Conservation (phyloP, 306 rosid genomes). For the Cicer pinnatifidum region DNA sequence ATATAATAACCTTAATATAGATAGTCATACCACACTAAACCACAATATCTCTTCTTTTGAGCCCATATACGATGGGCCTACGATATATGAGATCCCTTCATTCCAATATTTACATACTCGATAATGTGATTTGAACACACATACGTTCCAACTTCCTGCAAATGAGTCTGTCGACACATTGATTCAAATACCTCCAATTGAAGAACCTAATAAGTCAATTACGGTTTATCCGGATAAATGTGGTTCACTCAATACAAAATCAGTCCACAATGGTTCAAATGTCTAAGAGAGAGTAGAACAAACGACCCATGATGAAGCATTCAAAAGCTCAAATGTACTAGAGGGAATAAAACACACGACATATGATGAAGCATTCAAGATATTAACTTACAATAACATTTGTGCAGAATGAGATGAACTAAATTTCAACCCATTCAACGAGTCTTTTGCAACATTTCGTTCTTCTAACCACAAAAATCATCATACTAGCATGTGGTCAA, state of each 20-base stretch:
- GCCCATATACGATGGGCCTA: conserved; percentile 54
- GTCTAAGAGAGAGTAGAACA: too few species aligned
- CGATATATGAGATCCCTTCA: conserved; percentile 97
- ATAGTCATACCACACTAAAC: too few species aligned
- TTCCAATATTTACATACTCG: conserved; percentile 82
- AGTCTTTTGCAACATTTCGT: neutral
- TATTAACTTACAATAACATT: too few species aligned
- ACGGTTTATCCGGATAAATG: conserved; percentile 51
- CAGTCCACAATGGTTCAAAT: conserved; percentile 33
- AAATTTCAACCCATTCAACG: too few species aligned
- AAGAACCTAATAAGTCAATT: conserved; percentile 32
- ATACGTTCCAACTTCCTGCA: conserved; percentile 54
- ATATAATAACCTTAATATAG: too few species aligned
- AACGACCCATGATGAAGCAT: too few species aligned
- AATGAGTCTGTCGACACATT: conserved; percentile 59
- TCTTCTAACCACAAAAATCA: neutral
- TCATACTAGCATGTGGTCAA: conserved; percentile 58
- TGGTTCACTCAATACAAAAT: conserved; percentile 58
- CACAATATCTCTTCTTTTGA: conserved; percentile 53
- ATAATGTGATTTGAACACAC: conserved; percentile 58
- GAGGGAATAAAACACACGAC: too few species aligned
- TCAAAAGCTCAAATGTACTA: conserved; percentile 29
- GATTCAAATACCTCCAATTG: conserved; percentile 57
- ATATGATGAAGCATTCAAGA: too few species aligned
- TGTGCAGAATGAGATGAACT: neutral